These are phyloP conservation scores for Fusarium begoniae DNA, from an alignment of 2,329 filamentous ascomycete genomes.

Conservation along the genomic window DNA sequence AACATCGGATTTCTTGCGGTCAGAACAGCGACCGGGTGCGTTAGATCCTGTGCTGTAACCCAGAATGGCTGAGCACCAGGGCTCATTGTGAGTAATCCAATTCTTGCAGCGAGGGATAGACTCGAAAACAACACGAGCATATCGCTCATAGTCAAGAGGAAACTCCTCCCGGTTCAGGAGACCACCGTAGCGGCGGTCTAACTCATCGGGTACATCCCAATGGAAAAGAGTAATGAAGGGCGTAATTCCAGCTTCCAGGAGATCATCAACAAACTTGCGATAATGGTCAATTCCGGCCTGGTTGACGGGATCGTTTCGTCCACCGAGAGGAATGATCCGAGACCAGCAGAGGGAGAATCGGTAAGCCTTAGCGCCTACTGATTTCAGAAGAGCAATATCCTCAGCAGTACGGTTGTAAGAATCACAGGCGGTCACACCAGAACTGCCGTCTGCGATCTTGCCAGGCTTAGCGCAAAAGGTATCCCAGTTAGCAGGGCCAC, in stretches of 20 bases:
- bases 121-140: conserved; percentile 79
- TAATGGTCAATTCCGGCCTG: conserved; percentile 81
- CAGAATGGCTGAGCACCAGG: conserved; percentile 84
- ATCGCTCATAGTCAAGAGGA: conserved; percentile 81
- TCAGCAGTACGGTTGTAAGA: conserved; percentile 82
- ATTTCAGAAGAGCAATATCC: conserved; percentile 81
- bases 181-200: conserved; percentile 84
- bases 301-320: conserved; percentile 84
- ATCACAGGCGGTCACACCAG: conserved; percentile 83
- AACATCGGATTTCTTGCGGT: conserved; percentile 73
- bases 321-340: conserved; percentile 85
- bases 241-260: conserved; percentile 78
- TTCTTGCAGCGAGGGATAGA: conserved; percentile 80
- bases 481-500: conserved; percentile 88
- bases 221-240: conserved; percentile 88
- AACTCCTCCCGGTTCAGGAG: conserved; percentile 85
- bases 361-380: conserved; percentile 77
- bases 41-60: conserved; percentile 82
- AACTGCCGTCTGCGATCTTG: conserved; percentile 82
- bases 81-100: conserved; percentile 94
- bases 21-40: conserved; percentile 83
- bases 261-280: conserved; percentile 79
- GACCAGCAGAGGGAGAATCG: conserved; percentile 89
- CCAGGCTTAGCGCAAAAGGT: conserved; percentile 83
- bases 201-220: conserved; percentile 84